Evolutionary conservation across 148 eudicot species (phyloP).

Genomic region (Vaccinium myrtillus): DNA sequence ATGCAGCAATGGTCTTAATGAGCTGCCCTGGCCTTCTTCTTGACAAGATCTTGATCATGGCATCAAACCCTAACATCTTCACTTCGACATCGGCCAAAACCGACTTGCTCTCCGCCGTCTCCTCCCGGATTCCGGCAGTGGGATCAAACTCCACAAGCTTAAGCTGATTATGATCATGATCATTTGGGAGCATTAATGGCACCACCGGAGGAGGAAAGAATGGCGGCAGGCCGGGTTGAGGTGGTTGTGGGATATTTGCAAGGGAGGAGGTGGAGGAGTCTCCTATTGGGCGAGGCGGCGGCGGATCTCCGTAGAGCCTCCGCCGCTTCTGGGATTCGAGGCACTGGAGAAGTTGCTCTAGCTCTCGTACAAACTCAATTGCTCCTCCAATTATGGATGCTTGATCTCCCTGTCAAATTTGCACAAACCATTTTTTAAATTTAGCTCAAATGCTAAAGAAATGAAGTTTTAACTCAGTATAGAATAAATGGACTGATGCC

Average conservation of each 20-base stretch:
- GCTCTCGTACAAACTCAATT: constrained; percentile 86
- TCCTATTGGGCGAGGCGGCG: constrained; percentile 28
- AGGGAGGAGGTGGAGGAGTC: constrained; percentile 42
- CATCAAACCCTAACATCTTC: constrained; percentile 81
- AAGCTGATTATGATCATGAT: constrained; percentile 15
- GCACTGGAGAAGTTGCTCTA: constrained; percentile 90
- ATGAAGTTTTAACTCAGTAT: neutral
- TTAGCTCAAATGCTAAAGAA: neutral
- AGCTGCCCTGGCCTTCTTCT: constrained; percentile 85
- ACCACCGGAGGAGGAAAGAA: constrained; percentile 30
- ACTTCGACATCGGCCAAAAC: constrained; percentile 87
- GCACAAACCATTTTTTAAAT: neutral
- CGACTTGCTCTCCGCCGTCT: constrained; percentile 83
- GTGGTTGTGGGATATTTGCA: constrained; percentile 19
- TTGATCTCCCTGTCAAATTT: constrained; percentile 78
- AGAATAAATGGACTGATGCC: no score
- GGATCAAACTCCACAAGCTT: constrained; percentile 41
- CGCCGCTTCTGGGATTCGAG: constrained; percentile 92
- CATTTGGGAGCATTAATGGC: constrained; percentile 18
- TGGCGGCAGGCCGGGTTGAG: constrained; percentile 24
- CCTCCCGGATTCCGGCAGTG: constrained; percentile 37
- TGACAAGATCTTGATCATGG: constrained; percentile 82
- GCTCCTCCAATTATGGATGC: constrained; percentile 96
- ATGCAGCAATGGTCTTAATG: constrained; percentile 70
- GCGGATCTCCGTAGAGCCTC: constrained; percentile 68